Evolutionary conservation across 2,329 filamentous ascomycete genomes (phyloP), one percentile per base, ranked within the genome.

Genomic region (Trichoderma sp.): DNA sequence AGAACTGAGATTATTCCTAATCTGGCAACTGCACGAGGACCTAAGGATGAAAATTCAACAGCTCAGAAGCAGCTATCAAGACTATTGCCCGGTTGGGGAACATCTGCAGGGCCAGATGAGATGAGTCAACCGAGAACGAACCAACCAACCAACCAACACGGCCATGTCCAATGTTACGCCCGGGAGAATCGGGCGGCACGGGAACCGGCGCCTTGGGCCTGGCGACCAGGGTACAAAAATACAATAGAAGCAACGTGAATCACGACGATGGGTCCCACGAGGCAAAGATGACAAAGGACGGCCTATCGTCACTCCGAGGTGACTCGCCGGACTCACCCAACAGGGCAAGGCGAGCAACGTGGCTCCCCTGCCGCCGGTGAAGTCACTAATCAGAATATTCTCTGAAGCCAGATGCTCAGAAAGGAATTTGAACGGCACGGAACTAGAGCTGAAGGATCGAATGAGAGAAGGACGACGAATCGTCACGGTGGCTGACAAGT

Each of bases 261-360:
- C 26, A 47, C 63, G 20, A 13, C 30, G 15, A 66, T 32, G 57
- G 15, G 12, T 7, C 32, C 34, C 53, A 43, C 23, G 7, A 34
- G 65, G 4, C 34, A 28, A 32, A n/a, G 39, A 62, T 69, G 57
- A 69, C 66, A 62, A 62, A 64, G 20, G 55, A 50, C 66, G 66
- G 66, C 55, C 15, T 34, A 69, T 69, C 28, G 57, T 69, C 66
- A 34, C 36, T 62, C 66, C 66, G 66, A 69, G 57, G 39, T 62
- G 66, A 69, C 55, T 69, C 66, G 61, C 66, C 63, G 23, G 32
- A 28, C n/a, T n/a, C 15, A 20, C 65, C 23, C 17, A 68, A 50
- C 17, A 30, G 20, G 36, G 55, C 53, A 68, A 26, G n/a, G 34
- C 34, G 26, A 62, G 36, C 15, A 69, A 62, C 39, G 66, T 62